A percentile compares a stretch with the other conserved stretches of the same genome.
These are phyloP conservation scores for Leishmania mexicana DNA, from an alignment of 208 protist genomes.

Conservation along the genomic window DNA sequence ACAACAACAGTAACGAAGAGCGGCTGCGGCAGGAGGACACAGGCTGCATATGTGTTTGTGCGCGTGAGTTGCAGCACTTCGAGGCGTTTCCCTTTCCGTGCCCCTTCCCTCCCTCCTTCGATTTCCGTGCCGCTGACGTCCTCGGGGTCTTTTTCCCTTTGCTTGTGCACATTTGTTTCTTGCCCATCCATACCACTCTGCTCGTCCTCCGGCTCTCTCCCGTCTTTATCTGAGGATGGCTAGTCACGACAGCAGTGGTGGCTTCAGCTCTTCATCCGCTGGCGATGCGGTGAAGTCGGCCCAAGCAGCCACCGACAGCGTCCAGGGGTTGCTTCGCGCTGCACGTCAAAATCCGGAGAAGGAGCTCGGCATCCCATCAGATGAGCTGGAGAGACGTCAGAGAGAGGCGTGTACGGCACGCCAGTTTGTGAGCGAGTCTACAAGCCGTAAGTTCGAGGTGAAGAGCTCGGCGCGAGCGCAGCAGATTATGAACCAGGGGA, in stretches of 20 bases:
- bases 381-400: conserved; percentile 70
- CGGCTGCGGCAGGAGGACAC: background rate
- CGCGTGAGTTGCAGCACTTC: background rate
- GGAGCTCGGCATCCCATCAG: conserved; percentile 65
- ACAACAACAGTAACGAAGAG: background rate
- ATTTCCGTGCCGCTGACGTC: background rate
- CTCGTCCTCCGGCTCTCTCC: background rate
- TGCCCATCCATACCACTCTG: background rate
- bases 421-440: conserved; percentile 47
- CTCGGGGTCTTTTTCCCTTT: background rate
- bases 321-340: conserved; percentile 36
- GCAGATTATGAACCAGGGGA: conserved; percentile 82
- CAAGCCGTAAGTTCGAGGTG: conserved; percentile 65
- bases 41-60: background rate
- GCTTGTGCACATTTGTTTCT: too few relatives aligned
- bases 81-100: background rate
- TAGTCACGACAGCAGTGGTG: background rate
- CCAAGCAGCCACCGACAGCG: conserved; percentile 32
- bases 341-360: conserved; percentile 58
- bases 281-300: conserved; percentile 49
- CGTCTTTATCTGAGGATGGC: background rate
- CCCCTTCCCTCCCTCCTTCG: background rate
- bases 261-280: conserved; percentile 20
- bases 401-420: conserved; percentile 52
- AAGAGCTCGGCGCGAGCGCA: conserved; percentile 83